These are phyloP conservation scores for Galerina marginata DNA, from an alignment of 768 basidiomycete genomes.

Conservation along the genomic window DNA sequence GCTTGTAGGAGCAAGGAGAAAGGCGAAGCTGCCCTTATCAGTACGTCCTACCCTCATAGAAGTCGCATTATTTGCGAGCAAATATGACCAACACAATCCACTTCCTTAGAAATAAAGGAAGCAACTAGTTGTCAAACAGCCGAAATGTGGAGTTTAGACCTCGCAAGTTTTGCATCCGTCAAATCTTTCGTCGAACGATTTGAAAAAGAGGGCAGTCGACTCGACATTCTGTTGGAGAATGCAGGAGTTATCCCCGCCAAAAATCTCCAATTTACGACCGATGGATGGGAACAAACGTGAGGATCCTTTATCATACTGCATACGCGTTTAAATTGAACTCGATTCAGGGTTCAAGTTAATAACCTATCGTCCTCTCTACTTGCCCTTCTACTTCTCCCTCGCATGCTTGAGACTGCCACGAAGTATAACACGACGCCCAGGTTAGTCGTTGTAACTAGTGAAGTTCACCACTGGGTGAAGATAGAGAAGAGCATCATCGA, in stretches of 20 bases:
- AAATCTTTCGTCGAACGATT: slow-evolving; percentile 41
- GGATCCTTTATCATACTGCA: slow-evolving; percentile 11
- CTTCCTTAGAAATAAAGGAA: slow-evolving; percentile 16
- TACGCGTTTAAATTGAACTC: background rate
- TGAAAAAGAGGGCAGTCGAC: slow-evolving; percentile 34
- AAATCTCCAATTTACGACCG: slow-evolving; percentile 24
- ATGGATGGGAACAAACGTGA: slow-evolving; percentile 48
- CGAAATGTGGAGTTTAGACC: slow-evolving; percentile 48
- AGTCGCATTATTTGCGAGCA: too few relatives aligned
- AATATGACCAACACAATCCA: too few relatives aligned
- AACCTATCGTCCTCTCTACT: slow-evolving; percentile 46
- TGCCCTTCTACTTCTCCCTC: slow-evolving; percentile 47
- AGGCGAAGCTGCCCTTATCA: slow-evolving; percentile 38
- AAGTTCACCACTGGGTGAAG: slow-evolving; percentile 38
- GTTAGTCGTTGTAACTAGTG: slow-evolving; percentile 50
- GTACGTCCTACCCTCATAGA: slow-evolving; percentile 32
- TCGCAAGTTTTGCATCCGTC: slow-evolving; percentile 46
- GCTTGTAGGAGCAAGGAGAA: slow-evolving; percentile 41
- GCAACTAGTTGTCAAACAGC: slow-evolving; percentile 39
- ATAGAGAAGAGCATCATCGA: slow-evolving; percentile 31
- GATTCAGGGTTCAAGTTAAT: slow-evolving; percentile 52
- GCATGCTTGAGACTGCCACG: slow-evolving; percentile 42
- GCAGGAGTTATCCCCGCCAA: slow-evolving; percentile 16
- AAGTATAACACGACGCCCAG: slow-evolving; percentile 37
- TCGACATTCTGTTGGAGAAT: slow-evolving; percentile 40